Conservation (phyloP, 305 asterid genomes). For the Andrographis paniculata region DNA sequence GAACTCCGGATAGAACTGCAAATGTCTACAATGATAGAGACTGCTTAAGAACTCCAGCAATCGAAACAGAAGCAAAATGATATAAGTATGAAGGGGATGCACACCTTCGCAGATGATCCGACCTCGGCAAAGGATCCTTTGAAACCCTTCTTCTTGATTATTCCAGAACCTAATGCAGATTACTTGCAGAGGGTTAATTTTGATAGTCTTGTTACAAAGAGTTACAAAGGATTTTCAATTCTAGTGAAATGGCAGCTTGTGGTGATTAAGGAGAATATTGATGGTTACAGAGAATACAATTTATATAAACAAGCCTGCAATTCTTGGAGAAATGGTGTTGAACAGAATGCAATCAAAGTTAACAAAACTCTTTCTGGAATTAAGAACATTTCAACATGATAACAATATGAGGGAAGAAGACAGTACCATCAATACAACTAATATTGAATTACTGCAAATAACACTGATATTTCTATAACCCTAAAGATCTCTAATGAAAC, state of each 20-base stretch:
- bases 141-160: constrained; percentile 62
- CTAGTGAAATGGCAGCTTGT: no score
- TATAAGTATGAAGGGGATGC: not conserved
- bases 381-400: not conserved
- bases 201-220: no score
- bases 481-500: no score
- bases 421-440: not conserved
- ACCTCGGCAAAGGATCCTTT: constrained; percentile 76
- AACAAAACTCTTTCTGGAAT: not conserved
- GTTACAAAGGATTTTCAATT: no score
- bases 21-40: constrained; percentile 43
- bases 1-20: constrained; percentile 88
- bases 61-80: not conserved
- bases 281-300: no score
- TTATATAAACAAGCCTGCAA: no score
- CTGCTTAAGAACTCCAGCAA: not conserved
- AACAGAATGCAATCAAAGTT: no score
- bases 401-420: constrained; percentile 1
- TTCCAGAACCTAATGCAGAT: constrained; percentile 50
- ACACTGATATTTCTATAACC: no score
- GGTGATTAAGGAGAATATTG: no score
- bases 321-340: no score
- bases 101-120: constrained; percentile 82
- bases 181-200: constrained; percentile 5
- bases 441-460: no score